These are phyloP conservation scores for Gnomoniopsis smithogilvyi DNA, from an alignment of 2,329 filamentous ascomycete genomes.

Conservation along the genomic window DNA sequence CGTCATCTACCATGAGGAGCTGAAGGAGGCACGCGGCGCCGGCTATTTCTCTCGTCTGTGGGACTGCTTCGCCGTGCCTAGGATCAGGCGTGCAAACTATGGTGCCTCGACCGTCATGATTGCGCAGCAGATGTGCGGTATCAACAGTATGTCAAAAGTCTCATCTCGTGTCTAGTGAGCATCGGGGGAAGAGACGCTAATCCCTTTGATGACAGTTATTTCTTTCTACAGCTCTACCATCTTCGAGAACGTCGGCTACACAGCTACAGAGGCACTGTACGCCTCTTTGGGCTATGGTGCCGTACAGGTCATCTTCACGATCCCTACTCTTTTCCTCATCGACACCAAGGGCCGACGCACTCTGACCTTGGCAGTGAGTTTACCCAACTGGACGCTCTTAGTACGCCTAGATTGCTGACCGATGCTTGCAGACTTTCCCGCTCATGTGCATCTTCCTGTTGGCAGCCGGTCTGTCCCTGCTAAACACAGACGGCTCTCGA, in stretches of 20 bases:
- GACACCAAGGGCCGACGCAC: constrained; percentile 27
- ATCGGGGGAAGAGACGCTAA: neutral
- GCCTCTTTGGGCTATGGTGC: constrained; percentile 62
- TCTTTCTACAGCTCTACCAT: constrained; percentile 71
- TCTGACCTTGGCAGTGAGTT: constrained; percentile 23
- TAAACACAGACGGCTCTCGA: constrained; percentile 33
- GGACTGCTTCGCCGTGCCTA: constrained; percentile 66
- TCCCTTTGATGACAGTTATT: constrained; percentile 46
- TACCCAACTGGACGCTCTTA: neutral
- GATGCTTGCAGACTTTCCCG: constrained; percentile 59
- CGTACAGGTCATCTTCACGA: constrained; percentile 20
- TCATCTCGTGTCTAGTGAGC: neutral
- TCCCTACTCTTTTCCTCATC: constrained; percentile 29
- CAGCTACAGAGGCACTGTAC: constrained; percentile 52
- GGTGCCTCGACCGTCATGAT: constrained; percentile 81
- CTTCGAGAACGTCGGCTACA: constrained; percentile 56
- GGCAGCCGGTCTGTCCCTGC: constrained; percentile 48
- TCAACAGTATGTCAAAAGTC: constrained; percentile 46
- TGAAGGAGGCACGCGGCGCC: constrained; percentile 37
- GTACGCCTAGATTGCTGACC: constrained; percentile 20
- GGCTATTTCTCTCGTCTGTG: constrained; percentile 61
- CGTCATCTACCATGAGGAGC: constrained; percentile 52
- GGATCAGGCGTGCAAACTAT: constrained; percentile 68
- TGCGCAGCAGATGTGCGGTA: constrained; percentile 55
- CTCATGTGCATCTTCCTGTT: constrained; percentile 50